Conservation (phyloP, 2,329 filamentous ascomycete genomes). For the Exophiala viscosa region DNA sequence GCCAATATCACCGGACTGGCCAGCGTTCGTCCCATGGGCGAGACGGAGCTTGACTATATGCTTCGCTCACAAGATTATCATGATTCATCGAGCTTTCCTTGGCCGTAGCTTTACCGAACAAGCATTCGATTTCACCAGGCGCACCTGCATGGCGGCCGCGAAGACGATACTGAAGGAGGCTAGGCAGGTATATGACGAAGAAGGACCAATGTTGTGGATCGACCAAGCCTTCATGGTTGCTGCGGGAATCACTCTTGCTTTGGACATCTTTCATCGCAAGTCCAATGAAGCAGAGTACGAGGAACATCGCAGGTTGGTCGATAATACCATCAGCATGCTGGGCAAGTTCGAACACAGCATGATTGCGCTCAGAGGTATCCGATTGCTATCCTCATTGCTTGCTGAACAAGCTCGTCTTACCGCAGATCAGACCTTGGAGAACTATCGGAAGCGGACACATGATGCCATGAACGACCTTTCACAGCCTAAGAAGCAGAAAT, state of each 20-base stretch:
- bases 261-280: conserved; percentile 38
- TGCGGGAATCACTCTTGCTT: conserved; percentile 38
- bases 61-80: conserved; percentile 44
- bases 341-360: conserved; percentile 27
- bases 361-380: conserved; percentile 27
- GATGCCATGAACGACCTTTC: conserved; percentile 12
- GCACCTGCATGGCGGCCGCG: conserved; percentile 41
- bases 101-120: conserved; percentile 41
- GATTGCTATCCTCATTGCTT: conserved; percentile 25
- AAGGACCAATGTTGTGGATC: conserved; percentile 43
- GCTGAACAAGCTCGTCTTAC: conserved; percentile 27
- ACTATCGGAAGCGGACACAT: conserved; percentile 23
- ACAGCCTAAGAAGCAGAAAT: conserved; percentile 25
- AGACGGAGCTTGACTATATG: conserved; percentile 32
- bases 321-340: conserved; percentile 25
- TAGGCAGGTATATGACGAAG: conserved; percentile 33
- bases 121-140: conserved; percentile 42
- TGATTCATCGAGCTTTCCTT: conserved; percentile 42
- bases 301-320: conserved; percentile 25
- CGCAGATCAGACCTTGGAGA: conserved; percentile 24
- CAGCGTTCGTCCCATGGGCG: conserved; percentile 40
- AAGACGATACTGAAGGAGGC: conserved; percentile 41
- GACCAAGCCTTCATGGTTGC: conserved; percentile 42
- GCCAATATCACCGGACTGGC: conserved; percentile 37
- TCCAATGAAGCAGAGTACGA: conserved; percentile 22